A percentile compares a stretch with the other conserved stretches of the same genome.
phyloP scores from a whole-genome alignment of 352 stramenopile species.

The Thalassiosira livingstoniorum region DNA sequence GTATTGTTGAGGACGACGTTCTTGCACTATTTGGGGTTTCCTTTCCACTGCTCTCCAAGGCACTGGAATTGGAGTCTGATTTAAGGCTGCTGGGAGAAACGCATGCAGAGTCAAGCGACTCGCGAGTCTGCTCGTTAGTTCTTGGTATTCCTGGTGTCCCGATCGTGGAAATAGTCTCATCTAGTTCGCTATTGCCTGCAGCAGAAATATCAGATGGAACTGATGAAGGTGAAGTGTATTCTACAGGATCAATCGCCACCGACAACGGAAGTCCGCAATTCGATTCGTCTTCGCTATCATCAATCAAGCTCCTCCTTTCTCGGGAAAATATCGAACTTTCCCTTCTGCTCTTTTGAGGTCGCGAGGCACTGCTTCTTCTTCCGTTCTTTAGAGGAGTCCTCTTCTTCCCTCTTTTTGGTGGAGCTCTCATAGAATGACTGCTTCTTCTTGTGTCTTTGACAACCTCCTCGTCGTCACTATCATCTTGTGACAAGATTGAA shows the following conservation, averaged over 20 bases:
- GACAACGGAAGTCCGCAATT: conserved; percentile 32
- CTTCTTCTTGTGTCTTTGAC: not conserved
- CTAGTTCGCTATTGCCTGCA: not conserved
- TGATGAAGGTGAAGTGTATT: conserved; percentile 52
- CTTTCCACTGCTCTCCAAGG: not conserved
- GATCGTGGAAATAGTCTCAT: not conserved
- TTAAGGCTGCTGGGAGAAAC: conserved; percentile 43
- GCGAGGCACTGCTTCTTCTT: conserved; percentile 22
- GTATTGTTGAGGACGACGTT: conserved; percentile 51
- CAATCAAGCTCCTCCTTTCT: conserved; percentile 39
- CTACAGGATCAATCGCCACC: conserved; percentile 45
- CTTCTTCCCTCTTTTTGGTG: conserved; percentile 46
- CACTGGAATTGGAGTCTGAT: conserved; percentile 5
- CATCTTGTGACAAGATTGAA: conserved; percentile 12
- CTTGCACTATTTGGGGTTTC: conserved; percentile 55
- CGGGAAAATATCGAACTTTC: conserved; percentile 54
- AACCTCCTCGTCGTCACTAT: conserved; percentile 18
- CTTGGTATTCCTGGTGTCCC: not conserved
- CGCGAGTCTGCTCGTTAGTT: no score
- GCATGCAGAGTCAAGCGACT: conserved; percentile 42
- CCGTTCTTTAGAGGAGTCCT: conserved; percentile 39
- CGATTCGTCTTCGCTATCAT: conserved; percentile 22
- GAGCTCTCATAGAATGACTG: not conserved
- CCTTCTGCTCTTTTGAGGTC: conserved; percentile 32
- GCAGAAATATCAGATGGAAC: conserved; percentile 4